phyloP scores from a whole-genome alignment of 805 yeast genomes.

The Pichia nanzhaoensis region DNA sequence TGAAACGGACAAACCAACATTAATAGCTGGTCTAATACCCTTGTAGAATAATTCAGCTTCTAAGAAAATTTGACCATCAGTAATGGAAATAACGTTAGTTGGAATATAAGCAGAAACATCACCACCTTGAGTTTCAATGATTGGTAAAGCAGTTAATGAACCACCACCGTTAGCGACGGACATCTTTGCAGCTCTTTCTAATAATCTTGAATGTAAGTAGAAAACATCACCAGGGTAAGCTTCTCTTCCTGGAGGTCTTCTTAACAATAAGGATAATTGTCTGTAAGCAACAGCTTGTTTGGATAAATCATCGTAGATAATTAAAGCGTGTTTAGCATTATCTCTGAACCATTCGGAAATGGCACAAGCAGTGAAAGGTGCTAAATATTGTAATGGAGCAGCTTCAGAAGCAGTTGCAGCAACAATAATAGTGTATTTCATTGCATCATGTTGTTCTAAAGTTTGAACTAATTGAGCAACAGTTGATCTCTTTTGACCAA shows the following conservation, averaged over 20 bases:
- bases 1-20: conserved; percentile 99
- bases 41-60: conserved; percentile 99
- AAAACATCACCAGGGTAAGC: conserved; percentile 97
- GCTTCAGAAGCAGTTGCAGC: conserved; percentile 99
- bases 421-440: conserved; percentile 95
- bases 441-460: conserved; percentile 95
- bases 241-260: conserved; percentile 97
- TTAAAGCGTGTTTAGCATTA: conserved; percentile 96
- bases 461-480: conserved; percentile 99
- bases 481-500: conserved; percentile 99
- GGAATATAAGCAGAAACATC: conserved; percentile 78
- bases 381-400: conserved; percentile 99
- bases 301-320: conserved; percentile 95
- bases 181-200: conserved; percentile 98
- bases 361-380: conserved; percentile 99
- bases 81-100: conserved; percentile 94
- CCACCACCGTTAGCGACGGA: conserved; percentile 85
- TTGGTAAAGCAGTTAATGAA: conserved; percentile 92
- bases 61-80: conserved; percentile 97
- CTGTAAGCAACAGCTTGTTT: conserved; percentile 99
- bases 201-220: conserved; percentile 90
- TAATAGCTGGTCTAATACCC: conserved; percentile 99
- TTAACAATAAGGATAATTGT: conserved; percentile 94
- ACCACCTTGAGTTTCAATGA: conserved; percentile 98
- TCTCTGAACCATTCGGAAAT: conserved; percentile 99